Base-by-base conservation (phyloP, 768 basidiomycete species). In the Mycena epipterygia region DNA sequence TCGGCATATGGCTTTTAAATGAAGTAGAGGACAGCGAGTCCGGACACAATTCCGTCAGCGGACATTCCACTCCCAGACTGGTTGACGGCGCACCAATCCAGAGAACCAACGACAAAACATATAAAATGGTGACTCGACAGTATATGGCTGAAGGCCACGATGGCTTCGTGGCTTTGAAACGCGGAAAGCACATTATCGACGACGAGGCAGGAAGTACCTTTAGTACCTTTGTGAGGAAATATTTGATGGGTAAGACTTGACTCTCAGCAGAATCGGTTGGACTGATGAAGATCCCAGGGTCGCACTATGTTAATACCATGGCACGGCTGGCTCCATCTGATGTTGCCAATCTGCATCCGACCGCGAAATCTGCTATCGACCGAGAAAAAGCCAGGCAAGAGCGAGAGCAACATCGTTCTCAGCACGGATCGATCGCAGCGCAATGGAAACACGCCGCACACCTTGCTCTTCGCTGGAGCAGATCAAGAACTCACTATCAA, bases 131-230 rank as follows among this genome's bases (percentile, higher is more conserved):
- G 37, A 95, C 94, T n/a, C 84, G 95, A 75, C 88, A 95, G 64
- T 98, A 97, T 75, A 87, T 97, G 92, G 90, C 91, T 3, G 82
- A 89, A 71, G 94, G 94, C 0, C 93, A 95, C 72, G 95, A 97
- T 74, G 96, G 96, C 0, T 98, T 90, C 79, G 80, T 81, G 0
- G 85, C 91, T 2, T 83, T 97, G 35, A 89, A 89, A 72, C 90
- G 88, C 23, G 85, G 89, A 25, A 85, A 85, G 67, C 90, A 90
- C 74, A 86, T 97, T 44, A 86, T 97, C 29, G 95, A 96, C 75
- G 91, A 95, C 67, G 96, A 98, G 79, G 87, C 87, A 61, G 96
- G 95, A 91, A 71, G 81, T 94, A 17, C 25, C 70, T 89, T 94
- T 88, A 94, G 92, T 76, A 81, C 85, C 27, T 89, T 97, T 59